Conservation (phyloP, 495 filamentous ascomycete genomes). For the Delitschia confertaspora region DNA sequence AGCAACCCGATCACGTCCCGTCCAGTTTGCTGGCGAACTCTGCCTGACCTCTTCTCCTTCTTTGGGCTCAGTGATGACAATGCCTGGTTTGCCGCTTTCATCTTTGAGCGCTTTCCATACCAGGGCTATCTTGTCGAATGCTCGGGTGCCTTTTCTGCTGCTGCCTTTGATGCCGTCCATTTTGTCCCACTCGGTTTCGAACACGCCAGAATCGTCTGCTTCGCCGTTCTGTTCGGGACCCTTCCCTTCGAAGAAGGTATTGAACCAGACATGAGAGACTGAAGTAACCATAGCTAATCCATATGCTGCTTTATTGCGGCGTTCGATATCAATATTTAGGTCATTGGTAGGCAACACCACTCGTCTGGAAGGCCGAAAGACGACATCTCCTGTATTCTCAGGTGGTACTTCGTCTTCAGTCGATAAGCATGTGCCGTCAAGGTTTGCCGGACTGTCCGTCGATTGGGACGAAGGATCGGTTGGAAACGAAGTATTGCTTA, state of each 20-base stretch:
- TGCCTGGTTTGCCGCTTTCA: conserved; percentile 19
- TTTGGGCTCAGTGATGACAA: conserved; percentile 31
- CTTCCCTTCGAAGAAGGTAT: conserved; percentile 82
- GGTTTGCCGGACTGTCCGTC: neutral
- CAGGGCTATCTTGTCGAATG: conserved; percentile 76
- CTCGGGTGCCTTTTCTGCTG: conserved; percentile 64
- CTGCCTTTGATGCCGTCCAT: conserved; percentile 77
- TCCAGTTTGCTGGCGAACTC: conserved; percentile 62
- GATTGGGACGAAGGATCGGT: neutral
- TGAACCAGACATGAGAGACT: conserved; percentile 94
- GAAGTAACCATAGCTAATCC: conserved; percentile 84
- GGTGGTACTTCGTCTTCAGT: conserved; percentile 5
- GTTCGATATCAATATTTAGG: conserved; percentile 81
- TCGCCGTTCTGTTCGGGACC: conserved; percentile 56
- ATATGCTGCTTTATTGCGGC: conserved; percentile 65
- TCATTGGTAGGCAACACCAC: conserved; percentile 71
- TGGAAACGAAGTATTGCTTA: neutral
- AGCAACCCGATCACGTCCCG: conserved; percentile 33
- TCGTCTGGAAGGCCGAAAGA: conserved; percentile 61
- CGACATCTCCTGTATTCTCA: conserved; percentile 43
- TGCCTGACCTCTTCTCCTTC: conserved; percentile 57
- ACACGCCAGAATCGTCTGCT: conserved; percentile 45
- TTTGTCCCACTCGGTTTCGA: conserved; percentile 55
- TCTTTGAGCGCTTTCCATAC: conserved; percentile 55
- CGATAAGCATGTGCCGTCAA: conserved; percentile 10